Base-by-base conservation (phyloP, 176 grass and related monocot genomes). In the Avena insularis region DNA sequence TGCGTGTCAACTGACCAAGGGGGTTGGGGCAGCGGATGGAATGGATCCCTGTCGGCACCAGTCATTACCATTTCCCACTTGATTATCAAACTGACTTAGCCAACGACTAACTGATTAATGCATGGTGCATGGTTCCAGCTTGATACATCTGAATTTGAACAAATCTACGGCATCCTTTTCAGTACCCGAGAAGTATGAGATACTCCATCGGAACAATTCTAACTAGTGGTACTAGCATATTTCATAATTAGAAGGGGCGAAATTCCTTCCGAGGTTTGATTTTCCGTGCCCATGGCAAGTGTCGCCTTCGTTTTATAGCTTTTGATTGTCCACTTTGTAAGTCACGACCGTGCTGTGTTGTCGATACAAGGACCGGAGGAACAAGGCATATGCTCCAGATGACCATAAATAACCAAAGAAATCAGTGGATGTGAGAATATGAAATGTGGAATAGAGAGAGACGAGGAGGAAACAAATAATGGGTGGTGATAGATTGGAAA, bases 1-100 rank as follows among this genome's bases (percentile, higher is more conserved):
- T 74, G 66, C 49, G 76, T 63, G 78, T 80, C 58, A 80, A 47
- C 38, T 45, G 64, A 77, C 77, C 43, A 58, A 53, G 53, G 45
- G 66, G 23, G 55, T 40, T 21, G 23, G 43, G 46, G 4, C 21
- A 55, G 16, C 31, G 58, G 58, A 47, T 63, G 38, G 38, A 38
- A 79, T 79, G 36, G 56, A 79, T 46, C 77, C 56, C 1, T 61
- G 20, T 43, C 8, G 54, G 54, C 53, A 9, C 38, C 65, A 2
- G 33, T 75, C 47, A 9, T 25, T 8, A 15, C 13, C 0, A 14
- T 16, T 75, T 25, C 1, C 12, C 27, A 75, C 13, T 47, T 43
- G 40, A 43, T 43, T 43, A 43, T 0, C 12, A 3, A 9, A 65
- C 63, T 15, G 33, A 36, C 17, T 15, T 36, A 67, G 6, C 31